Evolutionary conservation across 768 basidiomycete genomes (phyloP), one percentile per base, ranked within the genome.

Genomic region (Asterophora lycoperdoides): DNA sequence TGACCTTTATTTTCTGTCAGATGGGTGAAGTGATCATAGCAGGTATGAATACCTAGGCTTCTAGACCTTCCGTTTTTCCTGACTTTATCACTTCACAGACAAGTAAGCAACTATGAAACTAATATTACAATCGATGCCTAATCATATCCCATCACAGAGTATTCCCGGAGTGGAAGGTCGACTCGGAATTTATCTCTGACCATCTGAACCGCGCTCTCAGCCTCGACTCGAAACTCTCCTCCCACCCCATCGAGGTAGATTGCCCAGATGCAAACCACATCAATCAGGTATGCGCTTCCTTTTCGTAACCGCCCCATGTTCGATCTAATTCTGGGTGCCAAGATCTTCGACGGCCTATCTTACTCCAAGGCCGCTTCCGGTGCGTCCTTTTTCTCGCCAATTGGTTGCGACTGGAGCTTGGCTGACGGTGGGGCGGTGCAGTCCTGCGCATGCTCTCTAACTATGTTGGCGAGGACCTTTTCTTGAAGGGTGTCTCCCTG

Each of bases 401-500:
- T 23, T 6, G 23, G 30, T 32, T 32, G 13, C 30, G 30, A 32
- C 30, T 9, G n/a, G n/a, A n/a, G n/a, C n/a, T n/a, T n/a, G n/a
- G n/a, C n/a, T n/a, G 13, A 9, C 4, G 13, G 30, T 32, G 30
- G 3, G 8, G 4, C n/a, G 9, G 13, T 14, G 3, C 61, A 78
- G 94, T 96, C n/a, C 79, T 98, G 40, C 87, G 92, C 60, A 98
- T 98, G 94, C 73, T 98, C 47, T 82, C 84, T 17, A 81, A 81
- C 61, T 86, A 87, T 54, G 90, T 94, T 15, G 93, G 94, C 40
- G 85, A 96, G 65, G 90, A 93, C 5, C 76, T 69, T 49, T 96
- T 98, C 79, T 68, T 93, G 43, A 81, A 83, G 58, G 89, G 90
- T 29, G 92, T 95, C 38, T 92, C 92, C 2, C 77, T 89, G 50